phyloP scores from a whole-genome alignment of 2,329 filamentous ascomycete genomes.

The Stylonectria norvegica region DNA sequence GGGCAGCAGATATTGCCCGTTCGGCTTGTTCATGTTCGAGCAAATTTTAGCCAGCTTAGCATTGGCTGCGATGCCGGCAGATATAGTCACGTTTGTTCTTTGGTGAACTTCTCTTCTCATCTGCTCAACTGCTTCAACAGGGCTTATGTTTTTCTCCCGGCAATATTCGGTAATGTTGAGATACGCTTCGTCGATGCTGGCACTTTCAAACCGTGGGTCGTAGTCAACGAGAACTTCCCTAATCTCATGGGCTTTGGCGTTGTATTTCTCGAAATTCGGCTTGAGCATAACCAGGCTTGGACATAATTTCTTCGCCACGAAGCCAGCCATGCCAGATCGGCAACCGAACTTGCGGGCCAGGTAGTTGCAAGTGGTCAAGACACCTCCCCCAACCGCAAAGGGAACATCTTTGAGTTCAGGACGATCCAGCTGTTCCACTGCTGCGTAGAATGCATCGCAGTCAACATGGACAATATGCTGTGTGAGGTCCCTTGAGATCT shows the following conservation, averaged over 20 bases:
- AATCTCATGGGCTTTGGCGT: conserved; percentile 82
- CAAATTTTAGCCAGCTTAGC: conserved; percentile 92
- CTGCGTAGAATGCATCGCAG: conserved; percentile 96
- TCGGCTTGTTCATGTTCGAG: conserved; percentile 94
- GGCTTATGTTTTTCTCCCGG: conserved; percentile 59
- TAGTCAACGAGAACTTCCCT: conserved; percentile 80
- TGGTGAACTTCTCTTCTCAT: conserved; percentile 74
- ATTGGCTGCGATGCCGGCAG: conserved; percentile 91
- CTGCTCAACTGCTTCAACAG: conserved; percentile 71
- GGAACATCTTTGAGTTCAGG: conserved; percentile 83
- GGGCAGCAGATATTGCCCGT: conserved; percentile 79
- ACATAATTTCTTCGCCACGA: conserved; percentile 92
- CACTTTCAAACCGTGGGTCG: conserved; percentile 85
- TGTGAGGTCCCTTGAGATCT: conserved; percentile 72
- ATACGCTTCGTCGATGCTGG: conserved; percentile 95
- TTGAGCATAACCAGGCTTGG: conserved; percentile 79
- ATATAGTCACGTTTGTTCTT: conserved; percentile 80
- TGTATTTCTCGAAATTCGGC: conserved; percentile 88
- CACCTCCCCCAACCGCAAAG: conserved; percentile 78
- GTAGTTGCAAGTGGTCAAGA: conserved; percentile 75
- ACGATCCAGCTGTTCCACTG: conserved; percentile 79
- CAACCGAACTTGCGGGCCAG: conserved; percentile 85
- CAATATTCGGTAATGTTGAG: conserved; percentile 92
- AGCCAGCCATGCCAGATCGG: conserved; percentile 91
- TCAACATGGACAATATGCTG: conserved; percentile 90